Evolutionary conservation across 768 basidiomycete species (phyloP), one percentile per base, ranked within the genome.

Genomic region (Coprinopsis sp.): DNA sequence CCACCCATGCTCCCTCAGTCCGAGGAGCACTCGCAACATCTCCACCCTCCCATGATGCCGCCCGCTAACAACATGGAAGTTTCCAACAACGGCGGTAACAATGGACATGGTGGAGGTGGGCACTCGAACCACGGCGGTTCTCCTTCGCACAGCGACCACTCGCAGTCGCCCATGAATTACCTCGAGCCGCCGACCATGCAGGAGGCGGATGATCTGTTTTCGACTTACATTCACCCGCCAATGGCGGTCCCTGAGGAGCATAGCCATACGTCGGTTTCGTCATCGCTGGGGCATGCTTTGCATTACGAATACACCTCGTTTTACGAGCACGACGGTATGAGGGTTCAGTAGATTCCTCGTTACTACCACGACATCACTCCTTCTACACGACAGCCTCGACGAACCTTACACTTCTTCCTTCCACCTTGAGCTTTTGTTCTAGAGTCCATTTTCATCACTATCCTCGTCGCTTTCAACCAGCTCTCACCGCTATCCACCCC

Each of bases 151-250:
- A n/a, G n/a, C n/a, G n/a, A n/a, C n/a, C n/a, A n/a, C n/a, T n/a
- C n/a, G n/a, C n/a, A 87, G 46, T 75, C 77, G 16, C 76, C 79
- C 14, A 84, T 86, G 81, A 84, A 87, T 54, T 88, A 78, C 52
- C 67, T 87, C 5, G 84, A 87, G 46, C 77, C 77, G 24, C 78
- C 79, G 7, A 69, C 79, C 72, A 65, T 76, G n/a, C 72, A 73
- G 19, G 84, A 86, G 36, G 86, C 87, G 40, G 84, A 84, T 18
- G 73, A 68, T 47, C 63, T 87, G 33, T 74, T 76, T 47, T 73
- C 72, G 31, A 57, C 71, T 14, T 76, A 69, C 50, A 50, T 76
- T 47, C 73, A 74, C 47, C 72, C 70, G 4, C 73, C 70, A 0
- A 76, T 72, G 73, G 62, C 63, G 6, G 59, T 68, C 21, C 65